A percentile compares a stretch with the other conserved stretches of the same genome.
Evolutionary conservation across 1,139 yeast genomes (phyloP).

Genomic region (Suhomyces ambrosiae): DNA sequence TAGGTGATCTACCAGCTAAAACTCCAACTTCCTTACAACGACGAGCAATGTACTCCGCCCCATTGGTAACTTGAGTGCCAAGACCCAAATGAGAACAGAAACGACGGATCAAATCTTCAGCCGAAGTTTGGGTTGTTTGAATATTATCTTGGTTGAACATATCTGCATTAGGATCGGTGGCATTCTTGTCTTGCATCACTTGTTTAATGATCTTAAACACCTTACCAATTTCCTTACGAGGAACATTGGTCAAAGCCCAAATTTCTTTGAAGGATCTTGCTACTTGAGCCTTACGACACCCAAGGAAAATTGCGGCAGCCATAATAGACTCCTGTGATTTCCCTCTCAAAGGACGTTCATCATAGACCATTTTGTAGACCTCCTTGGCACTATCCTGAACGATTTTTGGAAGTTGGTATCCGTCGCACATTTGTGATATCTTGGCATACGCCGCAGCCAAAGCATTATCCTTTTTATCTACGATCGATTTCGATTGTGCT

Average conservation of each 20-base stretch:
- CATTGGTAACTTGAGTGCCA: slow-evolving; percentile 80
- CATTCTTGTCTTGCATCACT: slow-evolving; percentile 69
- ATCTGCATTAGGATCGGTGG: slow-evolving; percentile 44
- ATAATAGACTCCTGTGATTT: slow-evolving; percentile 91
- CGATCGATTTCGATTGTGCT: slow-evolving; percentile 83
- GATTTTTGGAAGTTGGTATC: slow-evolving; percentile 89
- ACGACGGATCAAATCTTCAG: slow-evolving; percentile 93
- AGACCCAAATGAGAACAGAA: slow-evolving; percentile 95
- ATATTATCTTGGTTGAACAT: slow-evolving; percentile 55
- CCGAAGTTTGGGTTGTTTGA: slow-evolving; percentile 86
- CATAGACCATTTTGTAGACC: slow-evolving; percentile 89
- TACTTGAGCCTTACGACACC: slow-evolving; percentile 92
- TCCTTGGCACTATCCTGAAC: slow-evolving; percentile 98
- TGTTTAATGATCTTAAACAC: slow-evolving; percentile 81
- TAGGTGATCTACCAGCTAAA: slow-evolving; percentile 95
- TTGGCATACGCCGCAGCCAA: slow-evolving; percentile 87
- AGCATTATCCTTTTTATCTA: slow-evolving; percentile 85
- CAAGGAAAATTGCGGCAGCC: slow-evolving; percentile 95
- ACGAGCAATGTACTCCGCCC: slow-evolving; percentile 91
- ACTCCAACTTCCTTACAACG: slow-evolving; percentile 90
- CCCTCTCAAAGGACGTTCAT: slow-evolving; percentile 84
- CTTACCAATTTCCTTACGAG: slow-evolving; percentile 90
- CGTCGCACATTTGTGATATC: slow-evolving; percentile 96
- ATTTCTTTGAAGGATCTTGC: slow-evolving; percentile 96
- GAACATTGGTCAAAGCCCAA: slow-evolving; percentile 92